Evolutionary conservation across 2,329 filamentous ascomycete species (phyloP), one percentile per base, ranked within the genome.

Genomic region (Xylaria sp.): DNA sequence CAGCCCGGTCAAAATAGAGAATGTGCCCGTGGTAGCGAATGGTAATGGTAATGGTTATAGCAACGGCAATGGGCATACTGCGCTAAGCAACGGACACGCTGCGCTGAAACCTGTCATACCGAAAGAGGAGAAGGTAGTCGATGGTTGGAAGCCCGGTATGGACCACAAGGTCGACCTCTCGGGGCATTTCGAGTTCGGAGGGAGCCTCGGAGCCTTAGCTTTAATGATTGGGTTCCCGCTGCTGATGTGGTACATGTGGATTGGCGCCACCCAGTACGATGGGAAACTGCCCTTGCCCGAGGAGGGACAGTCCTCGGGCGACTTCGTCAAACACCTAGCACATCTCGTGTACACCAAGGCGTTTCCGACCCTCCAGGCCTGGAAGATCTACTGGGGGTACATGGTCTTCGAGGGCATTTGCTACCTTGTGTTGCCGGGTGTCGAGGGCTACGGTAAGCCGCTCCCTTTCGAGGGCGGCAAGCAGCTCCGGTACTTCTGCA

Each of bases 161-260:
- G 88, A 91, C 74, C 87, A 85, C 75, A 90, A 86, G 79, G 73
- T 91, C 65, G 89, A 92, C 81, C 83, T 86, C 75, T 89, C 88
- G 1, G 88, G 86, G 71, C 83, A 87, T 71, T 87, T 88, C 74
- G 97, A 99, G 79, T 99, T 98, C 78, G 95, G 95, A 71, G 96
- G 96, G 67, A 90, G 93, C 2, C 78, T 86, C n/a, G 95, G 96
- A 64, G 91, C 94, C 50, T 82, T 87, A 17, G 84, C 88, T 73
- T 94, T 98, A 88, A 98, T 98, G 93, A 86, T 94, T 70, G 89
- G 92, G 54, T 99, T 98, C 81, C 96, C 96, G n/a, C 70, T 90
- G 45, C 87, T 99, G 75, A 98, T 98, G 95, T 98, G 93, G 87
- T 98, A 98, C 83, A 97, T 99, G 94, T 98, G 94, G 94, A 90